Evolutionary conservation across 805 yeast genomes (phyloP), one percentile per base, ranked within the genome.

Genomic region (Yarrowia divulgata): DNA sequence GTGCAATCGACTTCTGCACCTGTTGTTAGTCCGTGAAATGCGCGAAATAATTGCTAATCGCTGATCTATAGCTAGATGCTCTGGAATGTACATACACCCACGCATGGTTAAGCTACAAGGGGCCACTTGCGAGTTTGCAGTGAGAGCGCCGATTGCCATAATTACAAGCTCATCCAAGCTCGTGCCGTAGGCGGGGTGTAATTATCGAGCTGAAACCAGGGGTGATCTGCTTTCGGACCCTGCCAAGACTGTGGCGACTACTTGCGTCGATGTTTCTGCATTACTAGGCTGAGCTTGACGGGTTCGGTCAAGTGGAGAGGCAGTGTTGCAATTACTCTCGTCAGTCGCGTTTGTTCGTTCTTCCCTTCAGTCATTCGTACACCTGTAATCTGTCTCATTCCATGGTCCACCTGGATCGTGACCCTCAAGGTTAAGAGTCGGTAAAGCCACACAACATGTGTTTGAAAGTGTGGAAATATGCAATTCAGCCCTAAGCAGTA

Each of bases 131-230:
- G 29, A 23, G 29, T 39, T 40, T 13, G 14, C n/a, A 14, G 18
- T 23, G 29, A 23, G 29, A 23, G 29, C 29, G 29, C 29, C 29
- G 29, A 23, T 23, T 23, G 29, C 29, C 29, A 23, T 23, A 23
- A 23, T 23, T 23, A 23, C 29, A 2, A 23, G 29, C 29, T 23
- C 29, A 23, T 4, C 29, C 4, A 23, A 23, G 29, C 29, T 23
- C 29, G 29, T 23, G 29, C 29, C 29, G 29, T 23, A 23, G 29
- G 3, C 29, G 29, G 29, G 29, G 29, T 23, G 29, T 23, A n/a
- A n/a, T n/a, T n/a, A 23, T 50, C 40, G 18, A 14, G 40, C 8
- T 39, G 45, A 54, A 54, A 39, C 57, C 60, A 54, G 60, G 60
- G 60, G 45, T 13, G 19, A 32, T 52, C 58, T 18, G 10, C 42